Percentiles rank a stretch among this genome's conserved stretches.
Evolutionary conservation across 768 basidiomycete species (phyloP).

Genomic region (Boletus bicolor): DNA sequence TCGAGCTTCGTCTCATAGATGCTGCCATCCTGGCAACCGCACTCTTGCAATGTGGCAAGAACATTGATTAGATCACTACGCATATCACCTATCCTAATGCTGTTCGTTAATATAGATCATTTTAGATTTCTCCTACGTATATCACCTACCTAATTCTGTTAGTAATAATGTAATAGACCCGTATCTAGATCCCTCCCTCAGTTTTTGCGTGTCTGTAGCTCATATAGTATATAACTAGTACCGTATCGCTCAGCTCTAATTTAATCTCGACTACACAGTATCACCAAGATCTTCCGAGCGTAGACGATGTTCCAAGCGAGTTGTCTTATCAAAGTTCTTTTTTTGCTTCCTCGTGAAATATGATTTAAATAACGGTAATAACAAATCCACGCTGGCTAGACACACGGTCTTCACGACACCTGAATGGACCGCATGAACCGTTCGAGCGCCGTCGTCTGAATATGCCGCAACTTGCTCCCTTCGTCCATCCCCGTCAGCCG

Average conservation of each 20-base stretch:
- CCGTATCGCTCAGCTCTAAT: too few relatives aligned
- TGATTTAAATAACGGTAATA: constrained; percentile 21
- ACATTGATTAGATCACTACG: constrained; percentile 46
- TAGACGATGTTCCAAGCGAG: neutral
- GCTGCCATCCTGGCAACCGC: constrained; percentile 48
- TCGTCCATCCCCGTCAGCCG: constrained; percentile 50
- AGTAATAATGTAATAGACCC: too few relatives aligned
- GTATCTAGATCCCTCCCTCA: too few relatives aligned
- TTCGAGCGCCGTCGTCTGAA: constrained; percentile 61
- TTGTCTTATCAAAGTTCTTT: neutral
- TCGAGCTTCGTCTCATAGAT: constrained; percentile 54
- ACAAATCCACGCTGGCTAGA: constrained; percentile 8
- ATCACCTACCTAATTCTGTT: too few relatives aligned
- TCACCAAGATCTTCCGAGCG: neutral
- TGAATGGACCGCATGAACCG: constrained; percentile 62
- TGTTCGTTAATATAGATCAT: neutral
- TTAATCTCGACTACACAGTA: neutral
- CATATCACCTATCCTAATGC: neutral
- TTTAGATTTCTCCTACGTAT: neutral
- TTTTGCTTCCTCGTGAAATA: constrained; percentile 2
- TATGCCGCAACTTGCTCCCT: constrained; percentile 56
- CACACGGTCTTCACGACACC: constrained; percentile 22
- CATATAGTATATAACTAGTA: too few relatives aligned
- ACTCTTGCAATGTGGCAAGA: constrained; percentile 59
- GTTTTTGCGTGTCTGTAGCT: too few relatives aligned